Evolutionary conservation across 768 basidiomycete species (phyloP).

Genomic region (Suillus bovinus): DNA sequence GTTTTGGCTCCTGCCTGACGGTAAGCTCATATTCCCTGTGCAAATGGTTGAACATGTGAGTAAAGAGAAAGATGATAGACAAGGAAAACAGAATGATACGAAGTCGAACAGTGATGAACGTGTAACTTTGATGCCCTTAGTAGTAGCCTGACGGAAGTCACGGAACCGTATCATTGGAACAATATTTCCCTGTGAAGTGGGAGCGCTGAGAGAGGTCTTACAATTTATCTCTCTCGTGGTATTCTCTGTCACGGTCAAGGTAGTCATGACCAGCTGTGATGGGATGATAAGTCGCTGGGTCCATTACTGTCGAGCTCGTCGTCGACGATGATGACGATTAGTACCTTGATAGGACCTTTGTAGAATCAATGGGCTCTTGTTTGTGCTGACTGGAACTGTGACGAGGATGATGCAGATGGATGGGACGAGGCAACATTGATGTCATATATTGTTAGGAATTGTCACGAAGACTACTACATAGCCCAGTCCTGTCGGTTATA

Average conservation of each 20-base stretch:
- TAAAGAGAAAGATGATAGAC: neutral
- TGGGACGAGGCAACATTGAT: too few relatives aligned
- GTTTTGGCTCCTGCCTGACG: constrained; percentile 90
- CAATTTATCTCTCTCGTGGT: constrained; percentile 39
- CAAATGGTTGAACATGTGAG: constrained; percentile 4
- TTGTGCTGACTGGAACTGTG: constrained; percentile 11
- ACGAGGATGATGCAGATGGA: too few relatives aligned
- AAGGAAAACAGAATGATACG: constrained; percentile 9
- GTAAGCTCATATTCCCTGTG: constrained; percentile 80
- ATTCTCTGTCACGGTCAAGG: constrained; percentile 26
- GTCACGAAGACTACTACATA: too few relatives aligned
- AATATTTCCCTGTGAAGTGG: constrained; percentile 17
- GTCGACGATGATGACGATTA: constrained; percentile 5
- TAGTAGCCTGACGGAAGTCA: too few relatives aligned
- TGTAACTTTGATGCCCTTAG: constrained; percentile 1
- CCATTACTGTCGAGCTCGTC: constrained; percentile 2
- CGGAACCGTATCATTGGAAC: constrained; percentile 17
- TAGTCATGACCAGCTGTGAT: neutral
- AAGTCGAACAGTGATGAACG: constrained; percentile 7
- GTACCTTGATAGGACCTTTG: constrained; percentile 7
- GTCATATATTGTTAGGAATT: too few relatives aligned
- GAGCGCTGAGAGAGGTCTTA: constrained; percentile 24
- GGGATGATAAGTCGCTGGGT: neutral
- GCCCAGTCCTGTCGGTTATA: too few relatives aligned
- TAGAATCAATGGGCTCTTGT: constrained; percentile 5